These are phyloP conservation scores for Cladosporium sphaerospermum DNA, from an alignment of 2,329 filamentous ascomycete species.

Conservation along the genomic window DNA sequence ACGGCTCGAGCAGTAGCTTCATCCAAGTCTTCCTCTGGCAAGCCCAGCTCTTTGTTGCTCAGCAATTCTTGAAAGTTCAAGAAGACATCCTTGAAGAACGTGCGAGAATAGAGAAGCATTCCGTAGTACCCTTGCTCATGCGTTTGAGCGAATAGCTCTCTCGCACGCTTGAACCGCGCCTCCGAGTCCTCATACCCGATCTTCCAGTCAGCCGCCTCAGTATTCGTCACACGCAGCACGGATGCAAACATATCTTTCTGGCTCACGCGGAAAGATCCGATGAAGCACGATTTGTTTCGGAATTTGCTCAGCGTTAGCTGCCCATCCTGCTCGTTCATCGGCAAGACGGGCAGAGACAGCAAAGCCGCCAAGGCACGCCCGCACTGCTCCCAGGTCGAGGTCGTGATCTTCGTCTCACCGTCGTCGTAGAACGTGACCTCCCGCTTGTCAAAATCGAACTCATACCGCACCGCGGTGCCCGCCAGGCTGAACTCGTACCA, in stretches of 20 bases:
- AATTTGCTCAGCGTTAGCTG: slow-evolving; percentile 16
- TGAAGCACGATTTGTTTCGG: slow-evolving; percentile 28
- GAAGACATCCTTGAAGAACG: slow-evolving; percentile 39
- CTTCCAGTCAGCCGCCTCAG: slow-evolving; percentile 31
- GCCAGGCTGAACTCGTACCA: slow-evolving; percentile 29
- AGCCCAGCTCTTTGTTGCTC: slow-evolving; percentile 17
- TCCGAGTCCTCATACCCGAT: slow-evolving; percentile 21
- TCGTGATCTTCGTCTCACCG: slow-evolving; percentile 26
- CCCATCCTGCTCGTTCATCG: slow-evolving; percentile 10
- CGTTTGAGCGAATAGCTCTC: slow-evolving; percentile 39
- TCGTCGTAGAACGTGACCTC: slow-evolving; percentile 23
- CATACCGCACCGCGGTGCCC: slow-evolving; percentile 19
- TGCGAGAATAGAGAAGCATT: slow-evolving; percentile 49
- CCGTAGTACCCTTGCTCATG: slow-evolving; percentile 44
- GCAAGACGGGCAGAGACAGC: slow-evolving; percentile 25
- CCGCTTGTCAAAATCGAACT: slow-evolving; percentile 25
- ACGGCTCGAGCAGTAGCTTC: slow-evolving; percentile 17
- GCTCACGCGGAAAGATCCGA: slow-evolving; percentile 30
- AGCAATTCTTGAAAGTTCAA: slow-evolving; percentile 29
- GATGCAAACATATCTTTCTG: slow-evolving; percentile 36
- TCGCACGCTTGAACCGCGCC: slow-evolving; percentile 45
- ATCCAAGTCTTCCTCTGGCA: slow-evolving; percentile 22
- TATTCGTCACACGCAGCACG: slow-evolving; percentile 30
- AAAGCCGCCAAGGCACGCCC: slow-evolving; percentile 31
- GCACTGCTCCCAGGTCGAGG: slow-evolving; percentile 28